Evolutionary conservation across 345 rosid genomes (phyloP), one percentile per base, ranked within the genome.

Genomic region (Lepidium sativum): DNA sequence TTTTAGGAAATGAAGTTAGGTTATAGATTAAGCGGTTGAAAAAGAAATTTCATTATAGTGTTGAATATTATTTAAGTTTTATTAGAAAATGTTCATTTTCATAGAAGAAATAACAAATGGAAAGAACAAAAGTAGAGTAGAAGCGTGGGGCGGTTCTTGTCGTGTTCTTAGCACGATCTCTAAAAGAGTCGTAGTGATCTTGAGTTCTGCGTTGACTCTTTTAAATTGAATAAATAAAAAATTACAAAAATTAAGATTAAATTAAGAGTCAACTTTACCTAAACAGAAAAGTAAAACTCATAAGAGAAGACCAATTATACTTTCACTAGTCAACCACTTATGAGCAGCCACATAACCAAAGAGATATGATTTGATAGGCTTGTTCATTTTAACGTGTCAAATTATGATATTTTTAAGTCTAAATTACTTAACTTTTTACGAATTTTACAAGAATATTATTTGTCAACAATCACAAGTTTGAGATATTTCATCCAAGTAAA

Each of bases 111-210:
- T 12, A 48, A 23, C 37, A 40, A 40, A 32, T 17, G 35, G 43
- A 72, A 50, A 54, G 11, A 55, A 72, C 76, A 72, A 65, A 57
- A 51, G 48, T 40, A 51, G 41, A 65, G 34, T 23, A 43, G 17
- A 59, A 72, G 76, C 70, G 76, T 72, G 76, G 76, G 76, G 60
- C 76, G 76, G 76, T 67, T 72, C 44, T 72, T 71, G 75, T 63
- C 75, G 70, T 56, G 51, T 72, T 41, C 42, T 29, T 33, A 20
- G 67, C 71, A 65, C 76, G 55, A 65, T 65, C 35, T 51, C 67
- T 42, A 17, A 12, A 60, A 43, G 76, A 71, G 70, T 64, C 72
- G 76, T 66, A 37, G 44, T 59, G 51, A 32, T 59, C 9, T 66
- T 72, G 72, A 72, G 76, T 66, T 65, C 49, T 44, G 56, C 68